Base-by-base conservation (phyloP, 345 rosid species). In the Gossypium anomalum region DNA sequence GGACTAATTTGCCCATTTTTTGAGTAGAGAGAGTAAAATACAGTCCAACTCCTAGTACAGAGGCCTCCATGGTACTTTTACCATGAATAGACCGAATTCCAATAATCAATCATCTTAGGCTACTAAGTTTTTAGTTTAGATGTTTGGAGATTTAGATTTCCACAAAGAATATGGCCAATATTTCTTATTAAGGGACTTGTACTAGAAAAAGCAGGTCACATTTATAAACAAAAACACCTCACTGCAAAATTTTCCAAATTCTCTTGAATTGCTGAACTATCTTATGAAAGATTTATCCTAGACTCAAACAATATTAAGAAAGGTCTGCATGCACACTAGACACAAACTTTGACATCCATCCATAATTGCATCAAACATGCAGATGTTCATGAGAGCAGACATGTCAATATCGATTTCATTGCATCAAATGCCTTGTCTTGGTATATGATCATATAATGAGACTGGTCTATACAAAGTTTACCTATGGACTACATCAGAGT, bases 401-500 rank as follows among this genome's bases (percentile, higher is more conserved):
- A 34, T 63, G 67, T 38, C 20, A 63, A 63, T 38, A 63, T 34
- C 67, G 3, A 34, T 45, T 45, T 47, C 56, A 2, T 14, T 67
- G 16, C 56, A 67, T 47, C 71, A 8, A 63, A 52, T 48, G 12
- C 55, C 19, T 22, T 47, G 38, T 67, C 41, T 67, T 48, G 13
- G 12, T 47, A 25, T 49, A 25, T 3, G 23, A 68, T 27, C 22
- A 56, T 41, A 25, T 4, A 41, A 77, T 74, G n/a, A 74, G 70
- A 79, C 19, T 23, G 70, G 55, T 45, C 45, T 51, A 79, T 76
- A 22, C 34, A 52, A 56, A 58, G 70, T 5, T 83, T 78, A 94
- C 98, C 90, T 80, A 74, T 79, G 76, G 74, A 89, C 91, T 52
- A 67, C 81, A 73, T 82, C 87, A 29, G 99, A 91, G 80, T 90